Base-by-base conservation (phyloP, 2,329 filamentous ascomycete species). In the Corniculantispora saksenae region DNA sequence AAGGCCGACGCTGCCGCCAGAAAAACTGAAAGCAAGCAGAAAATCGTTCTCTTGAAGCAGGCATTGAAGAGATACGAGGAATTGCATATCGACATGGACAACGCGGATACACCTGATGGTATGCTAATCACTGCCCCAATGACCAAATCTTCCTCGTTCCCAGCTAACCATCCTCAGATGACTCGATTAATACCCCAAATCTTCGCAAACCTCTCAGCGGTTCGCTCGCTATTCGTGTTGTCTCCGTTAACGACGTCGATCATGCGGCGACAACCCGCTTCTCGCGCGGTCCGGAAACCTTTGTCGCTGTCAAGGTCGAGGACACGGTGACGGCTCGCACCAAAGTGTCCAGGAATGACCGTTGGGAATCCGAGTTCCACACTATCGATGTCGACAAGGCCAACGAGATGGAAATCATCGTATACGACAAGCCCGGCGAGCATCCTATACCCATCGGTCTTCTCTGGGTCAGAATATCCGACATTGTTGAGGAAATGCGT, bases 1-100 rank as follows among this genome's bases (percentile, higher is more conserved):
- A 92, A 91, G 76, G 89, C 91, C 65, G 95, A 99, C 78, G 95
- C 95, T 50, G 93, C 97, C 72, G 92, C 90, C 58, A 89, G 93
- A 74, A 87, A 91, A 65, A 90, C 97, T 67, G 95, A 99, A 80
- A 98, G 94, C 80, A 97, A 94, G 77, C 94, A 98, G 78, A 99
- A 99, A 82, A 97, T 99, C 57, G 89, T 97, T 72, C 85, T 99
- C 68, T 82, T 99, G 69, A 97, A 96, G 80, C 94, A 98, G 81
- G 94, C 95, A 57, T 83, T 99, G 75, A 97, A 97, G 80, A 86
- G 94, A 85, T 99, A 99, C 73, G 94, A 97, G 77, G 95, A 98
- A 78, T 85, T 99, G 62, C 94, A 99, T 74, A 93, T 99, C 67
- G 94, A 97, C 74, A 91, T 97, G 73, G 93, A 97, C 71, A 84